phyloP scores from a whole-genome alignment of 2,329 filamentous ascomycete species.

The Hirsutella rhossiliensis region DNA sequence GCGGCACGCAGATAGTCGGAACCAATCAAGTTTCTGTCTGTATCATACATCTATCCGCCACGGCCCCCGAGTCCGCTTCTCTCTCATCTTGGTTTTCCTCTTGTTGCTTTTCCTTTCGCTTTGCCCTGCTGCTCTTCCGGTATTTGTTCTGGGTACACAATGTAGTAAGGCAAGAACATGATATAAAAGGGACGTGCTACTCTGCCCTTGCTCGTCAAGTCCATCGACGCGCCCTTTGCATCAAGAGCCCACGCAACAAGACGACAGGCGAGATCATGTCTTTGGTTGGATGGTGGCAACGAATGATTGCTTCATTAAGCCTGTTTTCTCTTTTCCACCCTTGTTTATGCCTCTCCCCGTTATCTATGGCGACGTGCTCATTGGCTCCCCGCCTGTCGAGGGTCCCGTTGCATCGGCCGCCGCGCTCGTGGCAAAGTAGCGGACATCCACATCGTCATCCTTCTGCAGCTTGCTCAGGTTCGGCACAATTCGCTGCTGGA shows the following conservation, averaged over 20 bases:
- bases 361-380: constrained; percentile 54
- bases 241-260: too few species aligned
- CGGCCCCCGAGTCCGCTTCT: too few species aligned
- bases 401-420: constrained; percentile 44
- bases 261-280: not conserved
- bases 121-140: too few species aligned
- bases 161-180: too few species aligned
- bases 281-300: not conserved
- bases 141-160: too few species aligned
- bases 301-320: constrained; percentile 36
- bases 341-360: constrained; percentile 13
- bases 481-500: constrained; percentile 76
- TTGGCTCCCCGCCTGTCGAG: constrained; percentile 40
- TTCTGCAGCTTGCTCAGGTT: constrained; percentile 91
- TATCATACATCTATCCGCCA: too few species aligned
- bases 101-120: too few species aligned
- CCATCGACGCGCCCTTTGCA: not conserved
- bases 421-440: constrained; percentile 92
- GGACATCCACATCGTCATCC: constrained; percentile 95
- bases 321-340: not conserved
- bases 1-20: too few species aligned
- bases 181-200: too few species aligned
- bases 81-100: too few species aligned
- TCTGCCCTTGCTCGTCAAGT: not conserved
- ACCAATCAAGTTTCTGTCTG: too few species aligned